Conservation (phyloP, 192 early-diverging fungal species). For the Coemansia sp. region DNA sequence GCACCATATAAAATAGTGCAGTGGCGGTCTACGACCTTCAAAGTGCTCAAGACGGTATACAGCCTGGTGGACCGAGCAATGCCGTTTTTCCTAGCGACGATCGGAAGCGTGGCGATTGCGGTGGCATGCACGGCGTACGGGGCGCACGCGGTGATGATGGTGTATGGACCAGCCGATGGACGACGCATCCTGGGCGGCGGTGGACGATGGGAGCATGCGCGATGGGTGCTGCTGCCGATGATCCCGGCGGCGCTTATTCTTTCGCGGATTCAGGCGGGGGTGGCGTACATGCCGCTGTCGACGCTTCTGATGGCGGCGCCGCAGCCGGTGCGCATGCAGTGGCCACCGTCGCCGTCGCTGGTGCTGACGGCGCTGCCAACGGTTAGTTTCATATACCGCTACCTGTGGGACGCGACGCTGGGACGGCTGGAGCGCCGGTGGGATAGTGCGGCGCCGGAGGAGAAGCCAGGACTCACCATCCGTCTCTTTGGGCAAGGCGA, state of each 20-base stretch:
- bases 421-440: constrained; percentile 60
- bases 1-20: constrained; percentile 63
- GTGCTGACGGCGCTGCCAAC: constrained; percentile 64
- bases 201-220: constrained; percentile 62
- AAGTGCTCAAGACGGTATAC: constrained; percentile 57
- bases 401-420: constrained; percentile 58
- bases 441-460: constrained; percentile 49
- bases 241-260: constrained; percentile 65
- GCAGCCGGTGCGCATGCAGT: constrained; percentile 58
- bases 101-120: constrained; percentile 62
- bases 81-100: constrained; percentile 64
- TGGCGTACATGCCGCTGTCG: constrained; percentile 64
- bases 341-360: constrained; percentile 65
- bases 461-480: constrained; percentile 30
- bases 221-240: constrained; percentile 62
- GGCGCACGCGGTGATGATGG: constrained; percentile 65
- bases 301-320: constrained; percentile 60
- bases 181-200: constrained; percentile 55
- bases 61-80: constrained; percentile 59
- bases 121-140: constrained; percentile 70
- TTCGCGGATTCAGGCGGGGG: constrained; percentile 60
- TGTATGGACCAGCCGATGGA: constrained; percentile 67
- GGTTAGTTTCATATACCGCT: constrained; percentile 61
- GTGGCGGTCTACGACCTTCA: constrained; percentile 54
- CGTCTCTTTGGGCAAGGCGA: constrained; percentile 17